Evolutionary conservation across 768 basidiomycete species (phyloP), one percentile per base, ranked within the genome.

Genomic region (Ramaria sp.): DNA sequence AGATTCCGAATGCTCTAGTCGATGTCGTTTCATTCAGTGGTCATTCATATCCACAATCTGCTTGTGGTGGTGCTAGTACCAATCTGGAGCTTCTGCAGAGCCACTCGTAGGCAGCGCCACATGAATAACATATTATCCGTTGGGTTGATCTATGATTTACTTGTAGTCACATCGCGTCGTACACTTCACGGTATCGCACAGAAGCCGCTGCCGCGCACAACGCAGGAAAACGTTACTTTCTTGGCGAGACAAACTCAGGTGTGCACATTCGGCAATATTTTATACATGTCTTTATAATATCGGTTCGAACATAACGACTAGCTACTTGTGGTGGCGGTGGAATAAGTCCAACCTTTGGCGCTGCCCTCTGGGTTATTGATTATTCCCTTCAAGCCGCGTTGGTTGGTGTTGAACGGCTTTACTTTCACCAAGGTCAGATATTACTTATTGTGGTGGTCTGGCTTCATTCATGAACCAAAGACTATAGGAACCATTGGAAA

Each of bases 191-290:
- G 27, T 74, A 67, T 62, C 61, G 62, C 47, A 53, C 66, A 0
- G 72, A 72, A 59, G 72, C 71, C 2, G 53, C 67, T 27, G 66
- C 69, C 15, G 69, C 69, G 1, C 68, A 68, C 57, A 63, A 57
- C 3, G 66, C 63, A 3, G 67, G 70, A 2, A 70, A 72, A 62
- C 62, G 59, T 33, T 69, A 71, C 59, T 70, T 73, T 61, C 61
- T 74, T 5, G 71, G 70, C 12, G 72, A 74, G 59, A 74, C 72
- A 4, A 74, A 74, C 59, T 74, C 72, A 17, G 71, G 71, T 69
- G 60, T n/a, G n/a, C n/a, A n/a, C n/a, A n/a, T 27, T 27, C 27
- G 27, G 3, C 27, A 27, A 27, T 27, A 27, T 27, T 27, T 27
- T 5, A 27, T 27, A 5, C 27, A 27, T 27, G 27, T 2, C 27